Evolutionary conservation across 2,329 filamentous ascomycete genomes (phyloP).

Genomic region (Fusarium sp.): DNA sequence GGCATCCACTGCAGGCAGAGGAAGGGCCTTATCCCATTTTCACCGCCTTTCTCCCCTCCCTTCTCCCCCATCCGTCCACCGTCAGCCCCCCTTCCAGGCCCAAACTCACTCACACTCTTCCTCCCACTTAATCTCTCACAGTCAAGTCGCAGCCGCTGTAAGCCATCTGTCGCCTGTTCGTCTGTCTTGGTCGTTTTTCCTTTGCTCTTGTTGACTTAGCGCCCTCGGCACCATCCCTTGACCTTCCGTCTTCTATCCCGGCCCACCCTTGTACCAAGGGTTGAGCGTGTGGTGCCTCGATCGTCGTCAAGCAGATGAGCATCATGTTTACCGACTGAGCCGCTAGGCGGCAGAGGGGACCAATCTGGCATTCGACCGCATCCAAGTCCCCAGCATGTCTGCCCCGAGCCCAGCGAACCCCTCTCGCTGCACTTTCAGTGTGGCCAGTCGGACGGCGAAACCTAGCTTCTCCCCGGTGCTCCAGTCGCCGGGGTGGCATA

Average conservation of each 20-base stretch:
- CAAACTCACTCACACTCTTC: conserved; percentile 26
- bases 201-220: conserved; percentile 16
- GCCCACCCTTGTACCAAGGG: conserved; percentile 35
- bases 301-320: conserved; percentile 29
- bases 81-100: conserved; percentile 31
- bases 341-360: conserved; percentile 20
- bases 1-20: conserved; percentile 3
- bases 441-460: conserved; percentile 75
- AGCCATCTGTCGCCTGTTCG: conserved; percentile 27
- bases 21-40: conserved; percentile 35
- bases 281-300: conserved; percentile 26
- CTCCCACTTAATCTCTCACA: conserved; percentile 38
- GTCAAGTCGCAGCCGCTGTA: conserved; percentile 29
- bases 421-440: conserved; percentile 74
- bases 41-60: conserved; percentile 43
- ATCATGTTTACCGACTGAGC: conserved; percentile 32
- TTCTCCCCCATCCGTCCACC: conserved; percentile 26
- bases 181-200: conserved; percentile 18
- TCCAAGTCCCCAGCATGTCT: conserved; percentile 41
- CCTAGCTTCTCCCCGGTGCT: conserved; percentile 59
- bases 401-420: conserved; percentile 68
- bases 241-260: conserved; percentile 8
- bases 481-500: conserved; percentile 63
- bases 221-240: conserved; percentile 16
- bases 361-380: conserved; percentile 20